A percentile compares a stretch with the other conserved stretches of the same genome.
phyloP scores from a whole-genome alignment of 2,329 filamentous ascomycete species.

The Sphaerostilbella broomeana region DNA sequence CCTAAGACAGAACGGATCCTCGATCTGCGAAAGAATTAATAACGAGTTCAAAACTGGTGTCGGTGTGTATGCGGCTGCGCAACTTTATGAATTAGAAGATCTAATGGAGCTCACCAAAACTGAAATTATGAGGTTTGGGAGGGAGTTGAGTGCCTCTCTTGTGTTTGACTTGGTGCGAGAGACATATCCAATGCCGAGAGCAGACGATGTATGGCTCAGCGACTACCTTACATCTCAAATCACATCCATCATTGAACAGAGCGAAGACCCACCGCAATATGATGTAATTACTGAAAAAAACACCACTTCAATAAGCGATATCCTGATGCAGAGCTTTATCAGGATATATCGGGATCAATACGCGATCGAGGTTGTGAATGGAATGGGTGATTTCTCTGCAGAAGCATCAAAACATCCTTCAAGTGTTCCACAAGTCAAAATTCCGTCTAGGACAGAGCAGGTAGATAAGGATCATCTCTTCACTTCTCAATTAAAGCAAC shows the following conservation, averaged over 20 bases:
- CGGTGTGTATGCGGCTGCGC: conserved; percentile 6
- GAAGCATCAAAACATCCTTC: not conserved
- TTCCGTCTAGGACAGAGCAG: not conserved
- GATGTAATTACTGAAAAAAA: not conserved
- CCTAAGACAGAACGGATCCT: not conserved
- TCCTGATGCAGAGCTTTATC: too few species aligned
- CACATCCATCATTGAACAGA: not conserved
- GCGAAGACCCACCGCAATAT: not conserved
- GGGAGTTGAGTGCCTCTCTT: not conserved
- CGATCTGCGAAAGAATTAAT: not conserved
- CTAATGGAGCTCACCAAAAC: conserved; percentile 6
- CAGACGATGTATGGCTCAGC: conserved; percentile 9
- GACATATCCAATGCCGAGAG: conserved; percentile 1
- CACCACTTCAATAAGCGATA: conserved; percentile 4
- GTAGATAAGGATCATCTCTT: not conserved
- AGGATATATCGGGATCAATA: conserved; percentile 3
- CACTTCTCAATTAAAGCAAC: not conserved
- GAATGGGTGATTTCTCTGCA: not conserved
- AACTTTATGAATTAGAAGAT: not conserved
- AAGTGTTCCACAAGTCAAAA: not conserved
- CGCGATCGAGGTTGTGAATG: not conserved
- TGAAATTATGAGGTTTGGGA: conserved; percentile 8
- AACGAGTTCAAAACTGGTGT: conserved; percentile 9
- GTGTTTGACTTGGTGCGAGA: conserved; percentile 6
- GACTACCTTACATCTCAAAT: conserved; percentile 5